Evolutionary conservation across 192 early-diverging fungal species (phyloP).

Genomic region (Coemansia nantahalensis): DNA sequence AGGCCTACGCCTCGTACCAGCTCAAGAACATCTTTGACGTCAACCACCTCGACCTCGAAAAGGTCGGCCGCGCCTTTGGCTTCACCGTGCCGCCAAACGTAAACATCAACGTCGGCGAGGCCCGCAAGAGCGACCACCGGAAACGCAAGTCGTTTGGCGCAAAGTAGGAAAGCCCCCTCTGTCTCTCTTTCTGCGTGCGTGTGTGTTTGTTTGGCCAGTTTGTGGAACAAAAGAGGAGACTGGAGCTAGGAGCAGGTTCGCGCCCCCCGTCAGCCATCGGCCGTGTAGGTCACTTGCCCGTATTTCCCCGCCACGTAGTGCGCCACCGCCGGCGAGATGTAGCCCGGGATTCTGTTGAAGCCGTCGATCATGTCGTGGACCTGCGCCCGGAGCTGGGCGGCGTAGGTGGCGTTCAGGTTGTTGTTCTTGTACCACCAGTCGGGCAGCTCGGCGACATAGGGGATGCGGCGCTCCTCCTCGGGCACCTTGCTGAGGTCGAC

Average conservation of each 20-base stretch:
- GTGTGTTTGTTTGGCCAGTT: background rate
- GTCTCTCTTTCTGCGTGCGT: no score
- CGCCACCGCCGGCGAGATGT: slow-evolving; percentile 44
- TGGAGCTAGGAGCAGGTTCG: no score
- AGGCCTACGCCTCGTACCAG: slow-evolving; percentile 92
- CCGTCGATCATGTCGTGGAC: slow-evolving; percentile 50
- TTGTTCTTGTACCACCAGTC: slow-evolving; percentile 47
- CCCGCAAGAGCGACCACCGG: slow-evolving; percentile 44
- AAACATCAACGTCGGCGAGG: slow-evolving; percentile 57
- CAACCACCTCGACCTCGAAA: slow-evolving; percentile 83
- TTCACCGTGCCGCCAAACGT: slow-evolving; percentile 95
- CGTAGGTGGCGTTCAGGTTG: slow-evolving; percentile 51
- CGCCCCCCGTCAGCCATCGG: no score
- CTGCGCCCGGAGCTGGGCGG: slow-evolving; percentile 38
- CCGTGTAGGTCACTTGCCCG: no score
- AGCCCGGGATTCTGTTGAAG: slow-evolving; percentile 45
- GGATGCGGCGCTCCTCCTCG: slow-evolving; percentile 45
- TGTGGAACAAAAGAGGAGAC: slow-evolving; percentile 4
- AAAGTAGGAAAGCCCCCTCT: background rate
- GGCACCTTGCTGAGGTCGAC: slow-evolving; percentile 47
- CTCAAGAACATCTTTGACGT: slow-evolving; percentile 97
- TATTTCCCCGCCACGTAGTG: slow-evolving; percentile 52
- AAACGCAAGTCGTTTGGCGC: slow-evolving; percentile 49
- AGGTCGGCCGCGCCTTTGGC: slow-evolving; percentile 92
- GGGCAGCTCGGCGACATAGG: slow-evolving; percentile 34